Conservation (phyloP, 352 stramenopile species). For the Thalassiosira hispida region DNA sequence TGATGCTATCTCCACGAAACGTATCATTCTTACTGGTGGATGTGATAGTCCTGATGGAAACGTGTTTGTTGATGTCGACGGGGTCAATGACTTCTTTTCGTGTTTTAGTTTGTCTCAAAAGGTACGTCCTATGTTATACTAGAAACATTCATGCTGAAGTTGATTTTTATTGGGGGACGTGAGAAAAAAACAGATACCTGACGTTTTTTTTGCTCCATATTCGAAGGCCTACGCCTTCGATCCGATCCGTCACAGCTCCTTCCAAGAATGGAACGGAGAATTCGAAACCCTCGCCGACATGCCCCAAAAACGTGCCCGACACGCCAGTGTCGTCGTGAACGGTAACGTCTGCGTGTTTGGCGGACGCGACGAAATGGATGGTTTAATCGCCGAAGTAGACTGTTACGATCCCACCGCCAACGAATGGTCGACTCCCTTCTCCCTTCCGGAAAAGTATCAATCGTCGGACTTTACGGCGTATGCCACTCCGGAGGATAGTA, state of each 20-base stretch:
- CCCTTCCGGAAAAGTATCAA: conserved; percentile 34
- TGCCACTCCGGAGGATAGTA: conserved; percentile 5
- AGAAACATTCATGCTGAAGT: background rate
- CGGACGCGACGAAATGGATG: conserved; percentile 46
- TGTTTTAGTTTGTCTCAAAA: conserved; percentile 29
- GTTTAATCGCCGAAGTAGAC: conserved; percentile 22
- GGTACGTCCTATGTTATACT: conserved; percentile 11
- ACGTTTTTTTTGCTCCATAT: conserved; percentile 12
- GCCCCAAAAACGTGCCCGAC: conserved; percentile 57
- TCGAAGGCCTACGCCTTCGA: conserved; percentile 55
- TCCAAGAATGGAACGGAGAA: conserved; percentile 11
- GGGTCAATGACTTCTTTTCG: conserved; percentile 32
- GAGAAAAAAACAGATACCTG: no score
- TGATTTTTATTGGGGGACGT: conserved; percentile 6
- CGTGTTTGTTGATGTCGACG: conserved; percentile 24
- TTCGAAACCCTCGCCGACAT: conserved; percentile 51
- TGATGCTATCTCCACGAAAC: background rate
- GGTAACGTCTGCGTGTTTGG: conserved; percentile 63
- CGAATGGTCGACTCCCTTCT: conserved; percentile 56
- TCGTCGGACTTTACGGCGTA: conserved; percentile 59
- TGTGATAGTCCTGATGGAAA: conserved; percentile 66
- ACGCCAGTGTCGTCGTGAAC: conserved; percentile 47
- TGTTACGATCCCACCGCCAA: conserved; percentile 61
- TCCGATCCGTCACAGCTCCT: conserved; percentile 6
- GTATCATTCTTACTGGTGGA: conserved; percentile 53